Evolutionary conservation across 2,329 filamentous ascomycete genomes (phyloP).

Genomic region (Metarhizium humberi): DNA sequence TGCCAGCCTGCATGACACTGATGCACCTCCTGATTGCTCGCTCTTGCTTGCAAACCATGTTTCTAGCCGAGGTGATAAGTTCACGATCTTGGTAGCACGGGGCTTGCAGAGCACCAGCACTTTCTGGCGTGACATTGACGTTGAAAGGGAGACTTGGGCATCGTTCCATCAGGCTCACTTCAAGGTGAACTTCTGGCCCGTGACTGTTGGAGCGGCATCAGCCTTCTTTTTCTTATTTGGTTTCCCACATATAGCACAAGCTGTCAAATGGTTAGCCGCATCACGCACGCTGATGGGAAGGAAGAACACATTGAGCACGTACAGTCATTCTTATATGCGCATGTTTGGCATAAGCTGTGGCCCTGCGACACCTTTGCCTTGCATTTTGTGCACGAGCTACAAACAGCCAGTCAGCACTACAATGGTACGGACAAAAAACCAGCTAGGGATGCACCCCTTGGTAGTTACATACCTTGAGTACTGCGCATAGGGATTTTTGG

Average conservation of each 20-base stretch:
- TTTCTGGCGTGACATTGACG: background rate
- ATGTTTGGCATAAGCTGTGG: conserved; percentile 50
- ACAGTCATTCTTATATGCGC: conserved; percentile 54
- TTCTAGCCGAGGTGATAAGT: background rate
- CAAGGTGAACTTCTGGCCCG: conserved; percentile 53
- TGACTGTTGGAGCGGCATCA: conserved; percentile 39
- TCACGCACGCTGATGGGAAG: background rate
- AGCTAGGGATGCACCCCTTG: too few species aligned
- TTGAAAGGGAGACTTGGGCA: background rate
- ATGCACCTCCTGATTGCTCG: background rate
- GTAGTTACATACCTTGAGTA: conserved; percentile 32
- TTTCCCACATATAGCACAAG: conserved; percentile 56
- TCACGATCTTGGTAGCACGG: background rate
- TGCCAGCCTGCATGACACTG: background rate
- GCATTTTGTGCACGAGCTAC: conserved; percentile 49
- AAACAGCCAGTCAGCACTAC: background rate
- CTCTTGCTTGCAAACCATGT: background rate
- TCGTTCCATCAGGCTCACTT: conserved; percentile 31
- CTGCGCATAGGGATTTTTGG: conserved; percentile 57
- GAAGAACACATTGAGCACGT: conserved; percentile 13
- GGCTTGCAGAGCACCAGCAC: background rate
- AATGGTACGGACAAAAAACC: too few species aligned
- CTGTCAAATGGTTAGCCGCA: conserved; percentile 24
- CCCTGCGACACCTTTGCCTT: conserved; percentile 56
- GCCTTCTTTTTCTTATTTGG: conserved; percentile 39